Base-by-base conservation (phyloP, 2,329 filamentous ascomycete species). In the Stromatinia cepivora region DNA sequence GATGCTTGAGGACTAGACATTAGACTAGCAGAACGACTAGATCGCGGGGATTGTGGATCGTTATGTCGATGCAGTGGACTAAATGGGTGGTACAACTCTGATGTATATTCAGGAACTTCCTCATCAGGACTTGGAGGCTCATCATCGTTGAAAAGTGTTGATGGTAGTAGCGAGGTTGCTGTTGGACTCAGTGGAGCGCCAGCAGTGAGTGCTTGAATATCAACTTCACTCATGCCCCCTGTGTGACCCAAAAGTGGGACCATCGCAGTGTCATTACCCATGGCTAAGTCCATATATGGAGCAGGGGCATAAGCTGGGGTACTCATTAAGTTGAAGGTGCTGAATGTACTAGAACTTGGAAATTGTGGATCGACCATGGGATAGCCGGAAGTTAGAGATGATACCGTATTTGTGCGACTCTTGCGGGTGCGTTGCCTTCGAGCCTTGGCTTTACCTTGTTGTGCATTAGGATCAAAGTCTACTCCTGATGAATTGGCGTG, bases 101-200 rank as follows among this genome's bases (percentile, higher is more conserved):
- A 73, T 28, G 72, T 73, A 68, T 77, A 75, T 42, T 73, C 73
- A 66, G 70, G 54, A 34, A 70, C 71, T 31, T 68, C 71, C 71
- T 56, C 79, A 75, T 25, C 72, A 73, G 50, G 82, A 74, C 82
- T 84, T 13, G 80, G 81, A n/a, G 83, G 81, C 22, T 89, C 88
- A 52, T 89, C 84, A 61, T 91, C 89, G 65, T 80, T 79, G 69
- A 86, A 84, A 5, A 90, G 81, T 70, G 86, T 87, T 1, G 91
- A 91, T 0, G 92, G 92, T 22, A 96, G 81, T 4, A 94, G 82
- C 22, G 89, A 86, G 39, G 90, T 88, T 2, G 92, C 92, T 5
- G 90, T 91, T 1, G 92, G 92, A 75, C 91, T 94, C 78, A 94
- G 86, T 0, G 90, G 90, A 2, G 90, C 91, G 39, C 87, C 88